Evolutionary conservation across 2,329 filamentous ascomycete species (phyloP), one percentile per base, ranked within the genome.

Genomic region (Metarhizium anisopliae): DNA sequence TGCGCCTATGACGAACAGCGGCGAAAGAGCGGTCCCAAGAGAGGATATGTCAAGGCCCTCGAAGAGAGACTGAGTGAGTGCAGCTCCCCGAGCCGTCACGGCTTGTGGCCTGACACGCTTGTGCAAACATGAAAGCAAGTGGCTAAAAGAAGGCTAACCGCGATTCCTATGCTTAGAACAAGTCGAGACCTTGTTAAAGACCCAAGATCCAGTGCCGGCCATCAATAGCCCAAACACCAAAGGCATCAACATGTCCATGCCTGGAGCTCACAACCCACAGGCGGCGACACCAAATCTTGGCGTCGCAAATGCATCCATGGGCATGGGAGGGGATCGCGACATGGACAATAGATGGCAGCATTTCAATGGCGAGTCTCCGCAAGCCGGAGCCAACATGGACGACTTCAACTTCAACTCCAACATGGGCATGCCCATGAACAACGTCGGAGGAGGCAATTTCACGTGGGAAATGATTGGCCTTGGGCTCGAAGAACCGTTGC

Each of bases 1-100:
- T 96, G 92, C 74, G 85, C 88, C 59, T 96, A 96, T 68, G 91
- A 96, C 67, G 91, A 96, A 74, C 87, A 93, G 64, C 83, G 92
- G 68, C 89, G 90, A 74, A 96, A 96, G 82, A 95, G 91, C 69
- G 92, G 92, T 2, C 92, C 92, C 2, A 96, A 96, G 76, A 82
- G 92, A 68, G 92, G 92, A 64, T 96, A 96, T 68, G 92, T 96
- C 59, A 96, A 96, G 77, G 87, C 91, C 58, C 74, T 97, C 63
- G 94, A 97, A 72, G 92, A 95, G 69, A 83, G 94, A 69, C 74
- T 99, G 66, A 92, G 91, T 95, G 79, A 75, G 87, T 51, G 43
- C 52, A 38, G 6, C 4, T 11, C 4, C 40, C 43, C 43, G 25
- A 53, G 51, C 49, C 45, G 32, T 30, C n/a, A 43, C 53, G 20